Evolutionary conservation across 164 flowering plant genomes (phyloP), one percentile per base, ranked within the genome.

Genomic region (Paratinospora sagittata): DNA sequence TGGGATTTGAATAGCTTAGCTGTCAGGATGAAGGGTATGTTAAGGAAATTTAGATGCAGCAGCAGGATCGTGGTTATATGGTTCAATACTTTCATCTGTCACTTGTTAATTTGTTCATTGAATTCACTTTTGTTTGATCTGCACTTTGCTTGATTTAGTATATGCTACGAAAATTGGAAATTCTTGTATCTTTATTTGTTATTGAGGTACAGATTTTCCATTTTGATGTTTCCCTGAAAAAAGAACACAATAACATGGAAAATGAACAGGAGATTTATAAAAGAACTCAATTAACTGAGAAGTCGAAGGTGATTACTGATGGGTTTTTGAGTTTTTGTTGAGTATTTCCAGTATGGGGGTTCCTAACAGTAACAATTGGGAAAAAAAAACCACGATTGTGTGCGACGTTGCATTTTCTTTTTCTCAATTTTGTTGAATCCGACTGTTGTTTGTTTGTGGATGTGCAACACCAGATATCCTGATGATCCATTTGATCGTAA

Each of bases 401-500:
- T 69, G 12, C 33, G 21, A 27, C 17, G 2, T 27, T 9, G n/a
- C 21, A 8, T 52, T 4, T 27, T 27, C 52, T 52, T 10, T 47
- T 27, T 41, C 33, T 30, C 1, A 21, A 24, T 61, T 60, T 36
- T n/a, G 30, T 57, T n/a, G 17, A 24, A 41, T 27, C 58, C 69
- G 52, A 70, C 21, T 70, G 34, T 30, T 61, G 7, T 60, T 57
- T 70, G 37, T 52, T 66, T 64, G 26, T 5, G 21, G 24, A 63
- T 72, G 41, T 74, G 65, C 65, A 68, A 63, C n/a, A 58, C 61
- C 87, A 95, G 97, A 76, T 92, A 80, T 73, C 98, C 98, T 17
- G 96, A 95, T 75, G 97, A 95, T 77, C 84, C 68, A 45, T 95
- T 88, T 76, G 90, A 90, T 80, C 90, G 98, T 21, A 82, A 67